Evolutionary conservation across 306 rosid species (phyloP).

Genomic region (Dalbergia cochinchinensis): DNA sequence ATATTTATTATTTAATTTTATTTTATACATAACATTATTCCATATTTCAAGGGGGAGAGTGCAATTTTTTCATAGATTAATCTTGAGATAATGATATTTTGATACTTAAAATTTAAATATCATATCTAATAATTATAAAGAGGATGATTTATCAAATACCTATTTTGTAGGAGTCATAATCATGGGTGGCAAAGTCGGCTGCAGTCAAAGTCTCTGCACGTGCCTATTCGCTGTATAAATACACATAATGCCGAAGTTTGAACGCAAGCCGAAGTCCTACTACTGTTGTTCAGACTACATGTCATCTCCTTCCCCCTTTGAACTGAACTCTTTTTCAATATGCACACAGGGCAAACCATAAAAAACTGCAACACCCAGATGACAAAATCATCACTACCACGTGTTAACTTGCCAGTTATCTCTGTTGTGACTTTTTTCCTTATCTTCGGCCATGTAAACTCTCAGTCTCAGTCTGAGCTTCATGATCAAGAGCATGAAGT

Average conservation of each 20-base stretch:
- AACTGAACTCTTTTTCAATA: conserved; percentile 2
- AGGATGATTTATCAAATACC: no score
- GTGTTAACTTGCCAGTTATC: neutral
- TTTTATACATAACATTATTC: no score
- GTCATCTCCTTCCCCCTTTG: conserved; percentile 2
- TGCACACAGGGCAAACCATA: neutral
- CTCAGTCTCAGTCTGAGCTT: conserved; percentile 45
- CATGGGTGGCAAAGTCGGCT: neutral
- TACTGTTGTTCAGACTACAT: no score
- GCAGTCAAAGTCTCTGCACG: neutral
- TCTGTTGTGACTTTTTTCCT: conserved; percentile 43
- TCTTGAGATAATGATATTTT: no score
- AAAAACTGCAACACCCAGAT: conserved; percentile 40
- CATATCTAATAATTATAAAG: no score
- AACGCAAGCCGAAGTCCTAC: neutral
- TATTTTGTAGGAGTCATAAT: no score
- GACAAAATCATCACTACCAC: conserved; percentile 30
- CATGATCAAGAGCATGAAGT: conserved; percentile 58
- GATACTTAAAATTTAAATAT: no score
- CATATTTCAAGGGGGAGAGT: no score
- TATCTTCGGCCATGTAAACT: conserved; percentile 38
- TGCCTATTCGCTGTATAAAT: no score
- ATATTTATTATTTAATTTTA: no score
- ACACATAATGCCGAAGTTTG: no score
- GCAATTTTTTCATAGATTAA: no score